Evolutionary conservation across 148 eudicot species (phyloP).

Genomic region (Cornus suecica): DNA sequence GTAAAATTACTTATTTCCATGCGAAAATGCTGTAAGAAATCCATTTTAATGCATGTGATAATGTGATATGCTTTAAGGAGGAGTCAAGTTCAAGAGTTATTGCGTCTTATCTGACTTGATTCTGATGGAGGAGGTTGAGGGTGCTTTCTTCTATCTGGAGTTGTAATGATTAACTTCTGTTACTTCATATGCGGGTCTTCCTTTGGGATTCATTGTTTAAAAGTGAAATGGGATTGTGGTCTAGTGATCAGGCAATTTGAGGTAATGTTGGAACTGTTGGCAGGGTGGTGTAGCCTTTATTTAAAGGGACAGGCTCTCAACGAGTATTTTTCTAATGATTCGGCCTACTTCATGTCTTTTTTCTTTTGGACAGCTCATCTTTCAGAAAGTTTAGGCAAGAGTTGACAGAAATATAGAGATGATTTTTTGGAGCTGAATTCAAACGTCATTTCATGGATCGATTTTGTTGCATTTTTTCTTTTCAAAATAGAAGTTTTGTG

Average conservation of each 20-base stretch:
- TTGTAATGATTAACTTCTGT: not conserved
- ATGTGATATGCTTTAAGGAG: not conserved
- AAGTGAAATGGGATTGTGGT: not conserved
- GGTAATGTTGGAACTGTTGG: not conserved
- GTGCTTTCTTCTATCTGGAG: not conserved
- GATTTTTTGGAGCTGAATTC: not conserved
- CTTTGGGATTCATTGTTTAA: not conserved
- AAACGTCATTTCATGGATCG: not conserved
- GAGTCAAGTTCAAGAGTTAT: not conserved
- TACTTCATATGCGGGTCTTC: not conserved
- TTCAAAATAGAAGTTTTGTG: no score
- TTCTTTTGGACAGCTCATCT: not conserved
- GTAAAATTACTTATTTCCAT: not conserved
- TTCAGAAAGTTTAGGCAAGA: not conserved
- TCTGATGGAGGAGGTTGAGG: not conserved
- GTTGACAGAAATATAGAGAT: not conserved
- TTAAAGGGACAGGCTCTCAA: not conserved
- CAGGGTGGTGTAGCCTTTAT: not conserved
- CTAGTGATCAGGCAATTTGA: not conserved
- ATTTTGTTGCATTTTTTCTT: not conserved
- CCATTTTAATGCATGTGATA: no score
- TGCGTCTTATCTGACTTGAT: not conserved
- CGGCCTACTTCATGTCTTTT: not conserved
- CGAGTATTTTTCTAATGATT: not conserved
- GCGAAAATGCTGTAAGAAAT: not conserved